These are phyloP conservation scores for Niebla homalea DNA, from an alignment of 495 filamentous ascomycete genomes.

Conservation along the genomic window DNA sequence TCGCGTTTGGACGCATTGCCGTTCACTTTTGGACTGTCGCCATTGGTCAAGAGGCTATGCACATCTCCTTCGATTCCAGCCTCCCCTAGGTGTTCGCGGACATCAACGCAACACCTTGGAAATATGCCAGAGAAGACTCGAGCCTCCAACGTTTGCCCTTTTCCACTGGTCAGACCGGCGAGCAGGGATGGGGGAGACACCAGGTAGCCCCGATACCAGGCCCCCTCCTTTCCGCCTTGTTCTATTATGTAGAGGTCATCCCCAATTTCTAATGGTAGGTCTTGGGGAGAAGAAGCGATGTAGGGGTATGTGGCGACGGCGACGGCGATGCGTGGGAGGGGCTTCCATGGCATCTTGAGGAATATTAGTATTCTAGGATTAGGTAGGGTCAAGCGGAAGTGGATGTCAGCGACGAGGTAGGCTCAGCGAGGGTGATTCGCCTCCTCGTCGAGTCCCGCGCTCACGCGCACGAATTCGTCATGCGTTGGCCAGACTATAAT, in stretches of 20 bases:
- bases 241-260: constrained; percentile 99
- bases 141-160: constrained; percentile 86
- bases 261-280: constrained; percentile 92
- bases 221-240: constrained; percentile 68
- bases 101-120: constrained; percentile 81
- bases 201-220: constrained; percentile 92
- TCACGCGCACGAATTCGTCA: no score
- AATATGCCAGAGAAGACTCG: constrained; percentile 96
- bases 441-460: no score
- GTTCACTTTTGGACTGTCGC: constrained; percentile 6
- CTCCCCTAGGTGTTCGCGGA: constrained; percentile 61
- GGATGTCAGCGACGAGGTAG: no score
- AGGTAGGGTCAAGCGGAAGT: no score
- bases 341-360: constrained; percentile 77
- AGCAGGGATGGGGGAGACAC: constrained; percentile 87
- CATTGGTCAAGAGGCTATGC: constrained; percentile 2
- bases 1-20: not conserved
- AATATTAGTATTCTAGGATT: no score
- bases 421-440: no score
- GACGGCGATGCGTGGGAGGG: constrained; percentile 92
- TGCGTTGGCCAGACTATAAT: no score
- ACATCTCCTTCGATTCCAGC: constrained; percentile 28
- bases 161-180: constrained; percentile 79
- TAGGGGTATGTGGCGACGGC: constrained; percentile 92
- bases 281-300: constrained; percentile 67